Conservation (phyloP, 805 yeast species). For the Scheffersomyces coipomensis region DNA sequence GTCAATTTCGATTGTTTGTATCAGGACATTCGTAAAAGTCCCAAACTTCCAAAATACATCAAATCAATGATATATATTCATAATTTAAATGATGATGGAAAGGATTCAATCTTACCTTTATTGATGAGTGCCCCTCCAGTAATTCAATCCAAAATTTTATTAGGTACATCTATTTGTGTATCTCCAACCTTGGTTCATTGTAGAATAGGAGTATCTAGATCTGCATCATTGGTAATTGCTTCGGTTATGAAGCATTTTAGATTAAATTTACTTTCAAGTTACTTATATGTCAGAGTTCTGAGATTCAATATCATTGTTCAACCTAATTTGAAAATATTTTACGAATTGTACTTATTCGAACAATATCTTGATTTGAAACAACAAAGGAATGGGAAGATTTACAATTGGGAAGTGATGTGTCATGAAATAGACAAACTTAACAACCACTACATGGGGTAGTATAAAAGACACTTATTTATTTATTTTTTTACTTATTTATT, state of each 20-base stretch:
- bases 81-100: slow-evolving; percentile 39
- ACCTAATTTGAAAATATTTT: slow-evolving; percentile 38
- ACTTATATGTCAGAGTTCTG: slow-evolving; percentile 35
- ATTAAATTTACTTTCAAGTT: slow-evolving; percentile 31
- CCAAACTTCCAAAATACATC: background rate
- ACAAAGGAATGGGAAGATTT: slow-evolving; percentile 9
- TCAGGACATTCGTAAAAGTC: background rate
- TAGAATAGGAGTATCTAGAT: slow-evolving; percentile 41
- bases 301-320: slow-evolving; percentile 42
- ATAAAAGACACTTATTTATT: background rate
- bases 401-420: slow-evolving; percentile 29
- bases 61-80: slow-evolving; percentile 24
- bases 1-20: slow-evolving; percentile 10
- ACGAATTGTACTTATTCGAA: slow-evolving; percentile 33
- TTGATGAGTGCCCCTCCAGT: slow-evolving; percentile 26
- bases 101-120: slow-evolving; percentile 28
- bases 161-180: slow-evolving; percentile 11
- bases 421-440: slow-evolving; percentile 28
- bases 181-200: slow-evolving; percentile 31
- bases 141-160: slow-evolving; percentile 25
- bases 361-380: slow-evolving; percentile 16
- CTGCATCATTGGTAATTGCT: slow-evolving; percentile 41
- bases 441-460: slow-evolving; percentile 17
- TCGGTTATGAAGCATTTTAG: slow-evolving; percentile 32
- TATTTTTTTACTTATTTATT: too few relatives aligned